Evolutionary conservation across 2,329 filamentous ascomycete species (phyloP).

Genomic region (Hypoxylon sp.): DNA sequence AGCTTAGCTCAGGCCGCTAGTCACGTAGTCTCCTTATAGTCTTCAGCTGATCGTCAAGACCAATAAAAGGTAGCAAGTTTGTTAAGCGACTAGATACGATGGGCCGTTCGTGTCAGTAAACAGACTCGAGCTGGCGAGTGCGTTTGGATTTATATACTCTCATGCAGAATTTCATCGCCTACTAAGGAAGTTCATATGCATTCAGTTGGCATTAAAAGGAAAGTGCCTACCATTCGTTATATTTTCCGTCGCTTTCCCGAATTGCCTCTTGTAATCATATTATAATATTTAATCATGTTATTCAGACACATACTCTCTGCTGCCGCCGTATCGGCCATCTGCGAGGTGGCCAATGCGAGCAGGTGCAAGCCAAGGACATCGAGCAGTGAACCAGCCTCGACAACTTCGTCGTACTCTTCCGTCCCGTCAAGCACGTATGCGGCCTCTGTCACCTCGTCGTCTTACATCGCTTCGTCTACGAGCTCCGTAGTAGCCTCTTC

Average conservation of each 20-base stretch:
- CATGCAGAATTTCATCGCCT: neutral
- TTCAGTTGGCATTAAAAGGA: neutral
- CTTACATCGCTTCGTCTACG: neutral
- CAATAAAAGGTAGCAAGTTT: neutral
- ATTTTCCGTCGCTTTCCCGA: neutral
- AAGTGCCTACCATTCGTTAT: neutral
- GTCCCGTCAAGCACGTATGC: slow-evolving; percentile 3
- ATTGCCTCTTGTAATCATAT: neutral
- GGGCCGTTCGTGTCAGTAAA: slow-evolving; percentile 11
- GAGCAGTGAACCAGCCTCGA: slow-evolving; percentile 5
- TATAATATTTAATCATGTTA: slow-evolving; percentile 19
- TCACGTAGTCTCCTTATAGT: slow-evolving; percentile 8
- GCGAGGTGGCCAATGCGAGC: slow-evolving; percentile 13
- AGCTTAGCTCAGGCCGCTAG: slow-evolving; percentile 24
- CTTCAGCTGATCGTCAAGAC: slow-evolving; percentile 17
- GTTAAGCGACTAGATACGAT: neutral
- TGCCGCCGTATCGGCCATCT: slow-evolving; percentile 14
- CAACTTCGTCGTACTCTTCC: slow-evolving; percentile 7
- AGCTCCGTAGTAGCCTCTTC: neutral
- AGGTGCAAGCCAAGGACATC: slow-evolving; percentile 16
- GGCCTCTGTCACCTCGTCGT: neutral
- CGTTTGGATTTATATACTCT: slow-evolving; percentile 8
- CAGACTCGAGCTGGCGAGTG: neutral
- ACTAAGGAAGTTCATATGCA: neutral
- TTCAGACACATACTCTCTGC: slow-evolving; percentile 18